Percentiles rank a stretch among this genome's conserved stretches.
Evolutionary conservation across 2,329 filamentous ascomycete genomes (phyloP).

Genomic region (Fusarium chlamydosporum): DNA sequence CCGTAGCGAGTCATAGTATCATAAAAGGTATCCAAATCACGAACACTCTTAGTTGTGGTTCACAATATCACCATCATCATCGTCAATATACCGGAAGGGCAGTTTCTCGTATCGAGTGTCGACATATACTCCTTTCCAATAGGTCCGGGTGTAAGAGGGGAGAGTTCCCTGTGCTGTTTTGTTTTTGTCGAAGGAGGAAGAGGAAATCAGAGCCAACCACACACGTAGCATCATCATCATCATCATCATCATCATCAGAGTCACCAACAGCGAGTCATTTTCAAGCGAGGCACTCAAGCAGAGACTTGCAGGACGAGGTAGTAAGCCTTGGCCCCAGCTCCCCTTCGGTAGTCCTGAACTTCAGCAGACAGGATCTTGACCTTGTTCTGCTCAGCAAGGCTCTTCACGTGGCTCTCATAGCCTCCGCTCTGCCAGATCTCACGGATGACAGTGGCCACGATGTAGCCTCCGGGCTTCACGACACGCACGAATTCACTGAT

Average conservation of each 20-base stretch:
- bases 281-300: slow-evolving; percentile 29
- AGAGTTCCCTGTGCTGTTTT: slow-evolving; percentile 17
- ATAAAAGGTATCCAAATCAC: slow-evolving; percentile 31
- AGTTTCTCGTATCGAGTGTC: slow-evolving; percentile 4
- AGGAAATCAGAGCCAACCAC: slow-evolving; percentile 14
- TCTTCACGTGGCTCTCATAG: slow-evolving; percentile 61
- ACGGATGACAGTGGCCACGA: slow-evolving; percentile 66
- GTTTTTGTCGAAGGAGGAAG: slow-evolving; percentile 13
- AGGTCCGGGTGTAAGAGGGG: neutral
- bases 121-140: slow-evolving; percentile 13
- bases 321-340: slow-evolving; percentile 51
- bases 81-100: slow-evolving; percentile 8
- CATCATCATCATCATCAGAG: slow-evolving; percentile 25
- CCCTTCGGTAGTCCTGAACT: slow-evolving; percentile 53
- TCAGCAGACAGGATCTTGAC: slow-evolving; percentile 51
- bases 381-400: slow-evolving; percentile 48
- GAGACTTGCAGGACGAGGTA: slow-evolving; percentile 53
- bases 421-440: slow-evolving; percentile 65
- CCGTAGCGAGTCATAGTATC: slow-evolving; percentile 27
- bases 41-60: slow-evolving; percentile 24
- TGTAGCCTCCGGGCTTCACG: slow-evolving; percentile 61
- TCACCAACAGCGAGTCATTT: slow-evolving; percentile 20
- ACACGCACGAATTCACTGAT: slow-evolving; percentile 66
- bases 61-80: slow-evolving; percentile 37
- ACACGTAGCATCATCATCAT: slow-evolving; percentile 16